phyloP scores from a whole-genome alignment of 2,329 filamentous ascomycete genomes.

The Chrysoporthe austroafricana region DNA sequence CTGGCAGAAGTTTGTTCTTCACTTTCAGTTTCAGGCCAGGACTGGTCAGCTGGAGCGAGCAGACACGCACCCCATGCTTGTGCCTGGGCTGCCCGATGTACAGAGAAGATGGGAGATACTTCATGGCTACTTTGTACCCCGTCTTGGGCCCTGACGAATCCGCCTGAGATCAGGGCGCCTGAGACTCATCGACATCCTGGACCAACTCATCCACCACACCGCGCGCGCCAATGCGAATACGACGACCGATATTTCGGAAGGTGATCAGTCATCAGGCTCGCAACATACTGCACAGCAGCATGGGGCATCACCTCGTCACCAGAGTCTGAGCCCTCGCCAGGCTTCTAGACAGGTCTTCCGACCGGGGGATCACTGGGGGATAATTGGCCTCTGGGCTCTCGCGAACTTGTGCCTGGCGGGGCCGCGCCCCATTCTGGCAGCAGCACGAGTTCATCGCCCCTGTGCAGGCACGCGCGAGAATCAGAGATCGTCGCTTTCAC shows the following conservation, averaged over 20 bases:
- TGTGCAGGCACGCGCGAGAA: neutral
- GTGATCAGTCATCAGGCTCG: neutral
- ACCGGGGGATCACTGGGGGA: conserved; percentile 4
- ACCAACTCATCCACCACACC: neutral
- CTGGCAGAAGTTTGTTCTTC: neutral
- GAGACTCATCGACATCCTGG: neutral
- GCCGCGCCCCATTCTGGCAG: conserved; percentile 2
- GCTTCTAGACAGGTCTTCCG: neutral
- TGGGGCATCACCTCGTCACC: neutral
- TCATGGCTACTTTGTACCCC: neutral
- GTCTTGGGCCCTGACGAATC: neutral
- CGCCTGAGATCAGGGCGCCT: neutral
- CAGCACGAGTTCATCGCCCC: conserved; percentile 5
- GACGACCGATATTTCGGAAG: neutral
- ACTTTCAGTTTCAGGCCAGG: neutral
- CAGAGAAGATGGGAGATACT: too few species aligned
- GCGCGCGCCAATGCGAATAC: neutral
- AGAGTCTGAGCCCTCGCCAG: neutral
- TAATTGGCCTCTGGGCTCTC: conserved; percentile 4
- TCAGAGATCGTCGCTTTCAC: neutral
- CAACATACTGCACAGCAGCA: neutral
- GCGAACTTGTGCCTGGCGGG: neutral
- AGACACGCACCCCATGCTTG: neutral
- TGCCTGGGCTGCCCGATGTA: neutral
- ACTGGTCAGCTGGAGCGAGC: neutral